Evolutionary conservation across 805 yeast genomes (phyloP), one percentile per base, ranked within the genome.

Genomic region (Kurtzmaniella cleridarum): DNA sequence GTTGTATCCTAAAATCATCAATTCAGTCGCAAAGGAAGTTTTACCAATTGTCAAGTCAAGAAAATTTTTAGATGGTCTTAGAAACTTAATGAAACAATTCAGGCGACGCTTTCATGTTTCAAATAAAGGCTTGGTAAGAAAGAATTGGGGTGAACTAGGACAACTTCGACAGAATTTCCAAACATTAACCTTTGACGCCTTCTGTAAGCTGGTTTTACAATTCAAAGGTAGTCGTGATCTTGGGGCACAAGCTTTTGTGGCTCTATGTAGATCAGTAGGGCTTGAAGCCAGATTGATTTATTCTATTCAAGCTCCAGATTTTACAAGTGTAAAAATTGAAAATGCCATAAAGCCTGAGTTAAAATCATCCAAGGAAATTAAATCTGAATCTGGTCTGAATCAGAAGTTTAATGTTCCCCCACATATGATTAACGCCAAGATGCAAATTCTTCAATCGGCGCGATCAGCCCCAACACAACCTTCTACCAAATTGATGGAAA

Each of bases 281-380:
- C 63, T 93, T 10, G 73, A 79, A 31, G 80, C 91, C 1, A 66
- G 98, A 33, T 60, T 93, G 20, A 79, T 89, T 0, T 81, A 82
- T 49, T 90, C 96, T 0, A 53, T 90, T 26, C 98, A 93, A 54
- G 93, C 96, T 0, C 90, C 96, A 0, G 96, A 93, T 55, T 85
- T 80, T 47, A 81, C 89, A 0, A 40, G 15, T n/a, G 8, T 28
- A 11, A 12, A 23, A 32, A 36, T 11, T 32, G 31, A 32, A 35
- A 32, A 7, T 38, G 38, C 16, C 36, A 35, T 14, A 37, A 39
- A 27, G 41, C 32, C 16, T 41, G 32, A 27, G 30, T 18, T 16
- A 20, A 30, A 26, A 36, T 56, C 3, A 29, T 32, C n/a, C n/a
- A 15, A 3, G 29, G 9, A 28, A 27, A 11, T 17, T 27, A 3